These are phyloP conservation scores for Galerina sulciceps DNA, from an alignment of 768 basidiomycete species.

Conservation along the genomic window DNA sequence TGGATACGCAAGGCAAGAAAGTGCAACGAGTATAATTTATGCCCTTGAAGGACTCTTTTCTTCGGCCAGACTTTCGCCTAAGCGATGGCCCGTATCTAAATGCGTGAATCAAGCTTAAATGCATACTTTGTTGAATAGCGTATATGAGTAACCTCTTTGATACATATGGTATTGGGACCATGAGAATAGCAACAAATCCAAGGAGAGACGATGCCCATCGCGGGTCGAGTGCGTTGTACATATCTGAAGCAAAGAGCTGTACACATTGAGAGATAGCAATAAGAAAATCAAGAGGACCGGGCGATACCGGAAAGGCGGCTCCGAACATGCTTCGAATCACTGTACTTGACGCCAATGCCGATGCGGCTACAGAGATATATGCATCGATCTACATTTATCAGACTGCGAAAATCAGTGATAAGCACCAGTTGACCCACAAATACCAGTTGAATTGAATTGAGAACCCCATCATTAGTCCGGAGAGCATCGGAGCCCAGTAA, in stretches of 20 bases:
- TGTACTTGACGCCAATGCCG: slow-evolving; percentile 57
- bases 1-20: too few relatives aligned
- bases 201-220: slow-evolving; percentile 64
- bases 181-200: slow-evolving; percentile 50
- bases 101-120: not conserved
- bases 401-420: not conserved
- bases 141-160: slow-evolving; percentile 36
- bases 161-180: slow-evolving; percentile 59
- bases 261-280: slow-evolving; percentile 10
- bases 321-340: slow-evolving; percentile 59
- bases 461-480: slow-evolving; percentile 56
- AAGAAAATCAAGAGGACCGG: not conserved
- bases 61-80: slow-evolving; percentile 38
- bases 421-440: slow-evolving; percentile 44
- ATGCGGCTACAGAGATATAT: slow-evolving; percentile 57
- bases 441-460: slow-evolving; percentile 55
- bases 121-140: not conserved
- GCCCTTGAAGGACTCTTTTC: not conserved
- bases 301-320: slow-evolving; percentile 51
- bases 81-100: slow-evolving; percentile 46
- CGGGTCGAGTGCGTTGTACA: slow-evolving; percentile 54
- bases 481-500: slow-evolving; percentile 56
- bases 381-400: slow-evolving; percentile 57
- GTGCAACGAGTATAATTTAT: too few relatives aligned
- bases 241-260: slow-evolving; percentile 58